phyloP scores from a whole-genome alignment of 1,284 basidiomycete species.

The Ustilago hordei region DNA sequence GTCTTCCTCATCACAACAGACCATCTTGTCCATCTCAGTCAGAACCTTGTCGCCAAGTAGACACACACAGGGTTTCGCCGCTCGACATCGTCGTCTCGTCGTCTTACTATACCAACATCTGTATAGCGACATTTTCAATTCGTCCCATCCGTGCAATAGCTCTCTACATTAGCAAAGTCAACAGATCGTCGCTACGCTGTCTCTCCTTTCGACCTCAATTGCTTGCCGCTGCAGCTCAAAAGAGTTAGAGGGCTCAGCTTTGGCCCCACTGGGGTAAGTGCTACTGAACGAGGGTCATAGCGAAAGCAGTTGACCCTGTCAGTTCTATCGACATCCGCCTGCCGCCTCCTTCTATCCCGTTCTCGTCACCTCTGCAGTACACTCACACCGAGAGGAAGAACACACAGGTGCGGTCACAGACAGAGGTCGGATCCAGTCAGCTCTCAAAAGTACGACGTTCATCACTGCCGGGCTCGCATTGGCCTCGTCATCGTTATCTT shows the following conservation, averaged over 20 bases:
- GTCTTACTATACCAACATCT: not conserved
- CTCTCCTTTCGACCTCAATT: not conserved
- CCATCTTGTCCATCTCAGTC: not conserved
- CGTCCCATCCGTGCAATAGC: not conserved
- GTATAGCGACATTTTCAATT: not conserved
- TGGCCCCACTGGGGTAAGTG: not conserved
- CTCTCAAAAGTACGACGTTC: not conserved
- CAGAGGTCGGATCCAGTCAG: not conserved
- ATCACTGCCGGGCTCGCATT: not conserved
- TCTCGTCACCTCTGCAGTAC: not conserved
- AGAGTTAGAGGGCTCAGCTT: not conserved
- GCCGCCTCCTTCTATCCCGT: not conserved
- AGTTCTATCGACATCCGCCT: not conserved
- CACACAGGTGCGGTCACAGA: not conserved
- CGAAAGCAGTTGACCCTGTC: not conserved
- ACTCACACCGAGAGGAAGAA: not conserved
- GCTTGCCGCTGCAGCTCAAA: not conserved
- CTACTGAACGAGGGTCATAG: not conserved
- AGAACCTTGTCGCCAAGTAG: constrained; percentile 6
- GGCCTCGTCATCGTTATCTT: not conserved
- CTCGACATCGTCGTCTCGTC: not conserved
- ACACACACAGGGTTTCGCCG: not conserved
- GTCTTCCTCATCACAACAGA: not conserved
- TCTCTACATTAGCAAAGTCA: not conserved
- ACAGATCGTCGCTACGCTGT: not conserved